Evolutionary conservation across 192 early-diverging fungal species (phyloP).

Genomic region (Entomortierella beljakovae): DNA sequence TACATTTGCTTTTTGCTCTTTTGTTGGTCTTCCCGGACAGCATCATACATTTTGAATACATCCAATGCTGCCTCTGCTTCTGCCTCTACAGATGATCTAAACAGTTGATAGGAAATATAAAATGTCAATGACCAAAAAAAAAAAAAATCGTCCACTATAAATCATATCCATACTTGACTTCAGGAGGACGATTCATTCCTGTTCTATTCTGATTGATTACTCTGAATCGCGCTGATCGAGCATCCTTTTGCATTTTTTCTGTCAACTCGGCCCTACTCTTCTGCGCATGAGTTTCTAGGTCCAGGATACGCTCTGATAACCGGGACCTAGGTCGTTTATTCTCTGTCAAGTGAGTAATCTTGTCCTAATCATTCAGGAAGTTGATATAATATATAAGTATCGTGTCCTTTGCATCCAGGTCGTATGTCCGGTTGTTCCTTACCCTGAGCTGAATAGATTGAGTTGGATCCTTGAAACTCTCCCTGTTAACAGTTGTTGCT

Average conservation of each 20-base stretch:
- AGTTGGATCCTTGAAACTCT: slow-evolving; percentile 63
- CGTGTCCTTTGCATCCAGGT: not conserved
- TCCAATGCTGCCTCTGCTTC: slow-evolving; percentile 56
- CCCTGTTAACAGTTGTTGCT: slow-evolving; percentile 75
- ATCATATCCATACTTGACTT: slow-evolving; percentile 48
- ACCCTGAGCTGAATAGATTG: slow-evolving; percentile 68
- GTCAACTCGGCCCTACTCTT: slow-evolving; percentile 23
- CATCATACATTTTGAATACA: slow-evolving; percentile 74
- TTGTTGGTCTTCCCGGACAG: slow-evolving; percentile 66
- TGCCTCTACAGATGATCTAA: slow-evolving; percentile 35
- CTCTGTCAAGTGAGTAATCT: slow-evolving; percentile 34
- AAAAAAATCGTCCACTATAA: no score
- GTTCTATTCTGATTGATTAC: slow-evolving; percentile 60
- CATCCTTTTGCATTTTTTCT: slow-evolving; percentile 21
- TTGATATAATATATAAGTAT: not conserved
- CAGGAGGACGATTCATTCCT: slow-evolving; percentile 15
- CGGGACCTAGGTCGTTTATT: slow-evolving; percentile 21
- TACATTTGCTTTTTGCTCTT: slow-evolving; percentile 56
- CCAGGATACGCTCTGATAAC: slow-evolving; percentile 7
- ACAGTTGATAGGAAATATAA: not conserved
- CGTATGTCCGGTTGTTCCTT: not conserved
- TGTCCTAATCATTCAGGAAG: slow-evolving; percentile 21
- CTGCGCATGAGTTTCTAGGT: slow-evolving; percentile 20
- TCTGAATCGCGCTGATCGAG: slow-evolving; percentile 58
- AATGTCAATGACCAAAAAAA: no score